Percentiles rank a stretch among this genome's conserved stretches.
These are phyloP conservation scores for Penicillium herquei DNA, from an alignment of 495 filamentous ascomycete species.

Conservation along the genomic window DNA sequence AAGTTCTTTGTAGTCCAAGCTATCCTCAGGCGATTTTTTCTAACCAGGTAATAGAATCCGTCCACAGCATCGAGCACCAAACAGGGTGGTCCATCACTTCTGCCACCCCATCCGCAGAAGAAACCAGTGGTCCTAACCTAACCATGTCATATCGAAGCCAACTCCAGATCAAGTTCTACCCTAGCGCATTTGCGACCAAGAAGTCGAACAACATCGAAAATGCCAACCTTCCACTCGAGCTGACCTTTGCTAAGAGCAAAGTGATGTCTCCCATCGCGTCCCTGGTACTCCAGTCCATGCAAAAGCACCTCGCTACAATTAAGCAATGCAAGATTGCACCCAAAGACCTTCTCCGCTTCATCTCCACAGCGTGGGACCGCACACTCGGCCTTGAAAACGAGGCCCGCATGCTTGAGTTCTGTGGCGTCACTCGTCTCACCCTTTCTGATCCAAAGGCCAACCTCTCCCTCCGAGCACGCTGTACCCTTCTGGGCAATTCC, in stretches of 20 bases:
- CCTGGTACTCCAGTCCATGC: conserved; percentile 40
- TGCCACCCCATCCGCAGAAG: conserved; percentile 42
- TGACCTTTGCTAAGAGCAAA: conserved; percentile 22
- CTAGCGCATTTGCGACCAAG: conserved; percentile 51
- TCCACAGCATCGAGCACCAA: conserved; percentile 63
- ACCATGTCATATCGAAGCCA: conserved; percentile 78
- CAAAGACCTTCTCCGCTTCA: conserved; percentile 37
- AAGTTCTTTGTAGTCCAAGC: conserved; percentile 16
- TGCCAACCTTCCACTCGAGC: conserved; percentile 27
- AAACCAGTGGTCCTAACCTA: conserved; percentile 49
- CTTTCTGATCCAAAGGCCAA: conserved; percentile 26
- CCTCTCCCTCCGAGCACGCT: conserved; percentile 39
- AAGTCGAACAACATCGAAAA: conserved; percentile 15
- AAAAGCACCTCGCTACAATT: conserved; percentile 30
- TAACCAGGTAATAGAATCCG: conserved; percentile 51
- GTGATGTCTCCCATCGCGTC: conserved; percentile 34
- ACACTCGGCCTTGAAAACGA: conserved; percentile 42
- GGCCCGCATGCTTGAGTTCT: conserved; percentile 47
- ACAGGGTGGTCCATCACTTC: conserved; percentile 77
- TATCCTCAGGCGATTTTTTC: not conserved
- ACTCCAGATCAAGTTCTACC: conserved; percentile 74
- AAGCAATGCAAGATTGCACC: conserved; percentile 32
- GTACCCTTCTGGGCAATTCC: conserved; percentile 35
- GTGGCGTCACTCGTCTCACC: conserved; percentile 44
- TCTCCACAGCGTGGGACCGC: conserved; percentile 43